Evolutionary conservation across 2,329 filamentous ascomycete genomes (phyloP).

Genomic region (Shiraia sp.): DNA sequence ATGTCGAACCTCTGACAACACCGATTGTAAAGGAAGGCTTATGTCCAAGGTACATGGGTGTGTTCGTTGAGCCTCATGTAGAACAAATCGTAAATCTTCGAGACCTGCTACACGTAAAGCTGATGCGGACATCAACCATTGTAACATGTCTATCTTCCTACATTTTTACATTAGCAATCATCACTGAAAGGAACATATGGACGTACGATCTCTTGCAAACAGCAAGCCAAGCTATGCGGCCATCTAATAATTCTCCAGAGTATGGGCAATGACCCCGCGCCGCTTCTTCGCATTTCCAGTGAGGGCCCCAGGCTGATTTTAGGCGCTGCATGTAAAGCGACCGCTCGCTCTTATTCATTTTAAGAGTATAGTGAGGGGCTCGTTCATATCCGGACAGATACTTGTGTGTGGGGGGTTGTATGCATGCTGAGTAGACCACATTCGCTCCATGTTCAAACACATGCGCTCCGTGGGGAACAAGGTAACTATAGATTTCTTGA

Average conservation of each 20-base stretch:
- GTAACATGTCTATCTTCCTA: too few relatives aligned
- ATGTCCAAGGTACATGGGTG: not conserved
- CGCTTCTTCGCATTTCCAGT: constrained; percentile 18
- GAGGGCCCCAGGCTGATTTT: constrained; percentile 16
- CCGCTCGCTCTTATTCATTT: too few relatives aligned
- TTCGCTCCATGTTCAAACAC: constrained; percentile 3
- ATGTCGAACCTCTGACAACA: not conserved
- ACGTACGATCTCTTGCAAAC: not conserved
- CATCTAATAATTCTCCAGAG: not conserved
- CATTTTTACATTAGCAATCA: too few relatives aligned
- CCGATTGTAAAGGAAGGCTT: not conserved
- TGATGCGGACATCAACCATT: too few relatives aligned
- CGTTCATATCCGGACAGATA: not conserved
- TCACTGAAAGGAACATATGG: too few relatives aligned
- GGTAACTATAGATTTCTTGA: constrained; percentile 10
- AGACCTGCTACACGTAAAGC: too few relatives aligned
- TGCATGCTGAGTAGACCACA: not conserved
- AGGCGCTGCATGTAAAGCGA: constrained; percentile 8
- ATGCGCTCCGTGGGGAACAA: constrained; percentile 10
- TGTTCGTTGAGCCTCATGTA: not conserved
- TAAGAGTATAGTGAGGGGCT: too few relatives aligned
- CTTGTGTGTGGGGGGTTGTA: constrained; percentile 2
- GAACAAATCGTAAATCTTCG: not conserved
- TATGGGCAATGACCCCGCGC: not conserved
- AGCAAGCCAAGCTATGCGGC: not conserved